Evolutionary conservation across 1,284 basidiomycete species (phyloP).

Genomic region (Sanghuangporus sanghuang): DNA sequence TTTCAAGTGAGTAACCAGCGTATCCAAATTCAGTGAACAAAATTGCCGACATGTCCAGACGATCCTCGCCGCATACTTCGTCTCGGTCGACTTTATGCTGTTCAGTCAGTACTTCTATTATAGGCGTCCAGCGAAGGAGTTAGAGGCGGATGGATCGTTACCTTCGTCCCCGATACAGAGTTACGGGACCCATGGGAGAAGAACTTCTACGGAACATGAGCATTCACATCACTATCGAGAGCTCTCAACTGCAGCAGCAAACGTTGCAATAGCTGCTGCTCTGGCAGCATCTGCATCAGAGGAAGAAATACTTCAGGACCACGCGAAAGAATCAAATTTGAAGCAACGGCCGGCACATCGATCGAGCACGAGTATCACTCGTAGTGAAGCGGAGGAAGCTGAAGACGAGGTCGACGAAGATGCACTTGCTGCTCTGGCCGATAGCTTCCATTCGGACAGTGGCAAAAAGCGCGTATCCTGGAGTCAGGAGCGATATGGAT

Average conservation of each 20-base stretch:
- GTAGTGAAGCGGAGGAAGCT: constrained; percentile 30
- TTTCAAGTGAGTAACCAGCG: constrained; percentile 65
- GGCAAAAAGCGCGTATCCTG: constrained; percentile 59
- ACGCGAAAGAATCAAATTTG: not conserved
- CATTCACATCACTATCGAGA: constrained; percentile 53
- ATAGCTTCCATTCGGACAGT: constrained; percentile 69
- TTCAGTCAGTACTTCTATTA: constrained; percentile 82
- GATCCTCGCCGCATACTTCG: constrained; percentile 85
- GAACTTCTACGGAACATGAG: constrained; percentile 22
- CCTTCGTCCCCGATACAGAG: constrained; percentile 35
- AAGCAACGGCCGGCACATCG: constrained; percentile 17
- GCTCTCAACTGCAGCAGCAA: constrained; percentile 59
- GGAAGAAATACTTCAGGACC: constrained; percentile 27
- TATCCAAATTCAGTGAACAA: constrained; percentile 1
- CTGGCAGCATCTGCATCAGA: constrained; percentile 47
- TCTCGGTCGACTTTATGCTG: constrained; percentile 70
- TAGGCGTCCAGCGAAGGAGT: constrained; percentile 26
- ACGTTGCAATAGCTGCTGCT: constrained; percentile 62
- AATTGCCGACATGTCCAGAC: constrained; percentile 44
- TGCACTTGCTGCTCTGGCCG: constrained; percentile 48
- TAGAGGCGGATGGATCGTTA: constrained; percentile 27
- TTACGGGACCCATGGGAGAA: constrained; percentile 29
- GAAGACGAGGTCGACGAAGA: constrained; percentile 49
- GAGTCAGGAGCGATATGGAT: constrained; percentile 48
- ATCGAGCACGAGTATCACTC: constrained; percentile 8